phyloP scores from a whole-genome alignment of 768 basidiomycete species.

The Suillus discolor region DNA sequence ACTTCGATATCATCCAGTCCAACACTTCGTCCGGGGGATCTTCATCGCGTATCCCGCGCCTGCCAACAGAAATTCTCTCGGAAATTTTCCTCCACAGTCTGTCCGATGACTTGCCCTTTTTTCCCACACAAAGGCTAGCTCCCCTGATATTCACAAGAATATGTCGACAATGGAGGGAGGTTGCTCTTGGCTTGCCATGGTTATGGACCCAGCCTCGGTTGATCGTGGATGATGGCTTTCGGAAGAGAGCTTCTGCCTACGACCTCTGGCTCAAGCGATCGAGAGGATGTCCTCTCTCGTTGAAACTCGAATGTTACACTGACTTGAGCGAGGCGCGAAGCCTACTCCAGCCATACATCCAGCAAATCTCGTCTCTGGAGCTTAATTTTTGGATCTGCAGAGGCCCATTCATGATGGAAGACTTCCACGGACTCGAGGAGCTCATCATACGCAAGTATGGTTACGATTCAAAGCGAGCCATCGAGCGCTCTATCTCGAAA shows the following conservation, averaged over 20 bases:
- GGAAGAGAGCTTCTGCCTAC: background rate
- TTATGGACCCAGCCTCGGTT: constrained; percentile 48
- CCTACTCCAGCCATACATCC: constrained; percentile 22
- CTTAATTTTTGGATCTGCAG: background rate
- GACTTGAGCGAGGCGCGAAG: background rate
- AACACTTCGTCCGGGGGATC: constrained; percentile 23
- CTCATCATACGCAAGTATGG: constrained; percentile 14
- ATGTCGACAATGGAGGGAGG: constrained; percentile 43
- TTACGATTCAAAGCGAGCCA: no score
- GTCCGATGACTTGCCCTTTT: constrained; percentile 23
- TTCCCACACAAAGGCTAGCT: constrained; percentile 26
- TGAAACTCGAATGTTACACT: background rate
- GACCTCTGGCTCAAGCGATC: background rate
- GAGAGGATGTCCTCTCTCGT: background rate
- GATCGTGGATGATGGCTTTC: constrained; percentile 6
- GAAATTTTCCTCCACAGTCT: constrained; percentile 48
- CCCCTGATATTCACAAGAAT: constrained; percentile 45
- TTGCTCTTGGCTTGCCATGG: constrained; percentile 41
- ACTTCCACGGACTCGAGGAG: constrained; percentile 19
- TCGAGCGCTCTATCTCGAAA: constrained; percentile 7
- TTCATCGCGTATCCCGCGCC: constrained; percentile 32
- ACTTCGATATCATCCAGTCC: constrained; percentile 8
- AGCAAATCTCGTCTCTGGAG: constrained; percentile 11
- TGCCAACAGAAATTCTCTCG: constrained; percentile 49
- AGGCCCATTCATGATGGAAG: background rate